phyloP scores from a whole-genome alignment of 768 basidiomycete genomes.

The Amanita pallidorosea region DNA sequence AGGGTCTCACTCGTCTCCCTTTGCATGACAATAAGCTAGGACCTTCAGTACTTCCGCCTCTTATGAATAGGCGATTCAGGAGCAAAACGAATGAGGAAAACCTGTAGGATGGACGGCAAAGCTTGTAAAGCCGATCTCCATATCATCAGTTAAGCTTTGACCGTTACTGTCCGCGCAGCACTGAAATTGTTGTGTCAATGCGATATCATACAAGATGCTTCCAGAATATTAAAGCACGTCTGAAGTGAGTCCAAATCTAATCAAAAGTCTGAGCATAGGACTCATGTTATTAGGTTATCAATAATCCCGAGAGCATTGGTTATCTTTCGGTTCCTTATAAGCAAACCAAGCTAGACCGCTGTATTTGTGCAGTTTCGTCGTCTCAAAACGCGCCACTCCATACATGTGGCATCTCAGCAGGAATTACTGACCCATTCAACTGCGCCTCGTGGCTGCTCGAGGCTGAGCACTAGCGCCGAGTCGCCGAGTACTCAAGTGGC shows the following conservation, averaged over 20 bases:
- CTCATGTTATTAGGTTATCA: not conserved
- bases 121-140: constrained; percentile 66
- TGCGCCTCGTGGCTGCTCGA: too few species aligned
- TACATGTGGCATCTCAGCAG: too few species aligned
- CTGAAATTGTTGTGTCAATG: constrained; percentile 13
- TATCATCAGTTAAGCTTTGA: constrained; percentile 11
- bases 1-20: constrained; percentile 27
- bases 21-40: constrained; percentile 46
- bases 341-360: too few species aligned
- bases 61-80: too few species aligned
- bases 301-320: too few species aligned
- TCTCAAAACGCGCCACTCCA: too few species aligned
- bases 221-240: constrained; percentile 63
- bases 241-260: constrained; percentile 60
- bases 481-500: too few species aligned
- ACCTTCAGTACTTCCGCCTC: constrained; percentile 12
- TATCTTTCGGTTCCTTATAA: too few species aligned
- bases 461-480: too few species aligned
- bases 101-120: constrained; percentile 33
- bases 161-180: constrained; percentile 50
- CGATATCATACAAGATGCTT: constrained; percentile 41
- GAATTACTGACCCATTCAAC: too few species aligned
- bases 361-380: too few species aligned
- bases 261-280: constrained; percentile 30
- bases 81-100: too few species aligned